Evolutionary conservation across 805 yeast species (phyloP), one percentile per base, ranked within the genome.

Genomic region (Kuraishia piskuri): DNA sequence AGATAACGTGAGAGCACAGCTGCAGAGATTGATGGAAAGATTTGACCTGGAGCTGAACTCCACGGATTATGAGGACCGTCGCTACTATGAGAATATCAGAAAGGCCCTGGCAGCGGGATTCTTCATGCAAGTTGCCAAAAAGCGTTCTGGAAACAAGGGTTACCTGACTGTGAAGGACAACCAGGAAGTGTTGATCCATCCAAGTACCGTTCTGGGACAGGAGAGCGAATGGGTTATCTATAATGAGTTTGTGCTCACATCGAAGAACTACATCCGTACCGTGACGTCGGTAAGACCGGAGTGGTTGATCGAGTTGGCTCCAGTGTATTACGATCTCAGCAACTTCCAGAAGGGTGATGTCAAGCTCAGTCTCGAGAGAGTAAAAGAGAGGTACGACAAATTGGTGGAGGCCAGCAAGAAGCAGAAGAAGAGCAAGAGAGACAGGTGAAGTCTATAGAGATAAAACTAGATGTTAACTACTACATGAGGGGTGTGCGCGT

Each of bases 41-140:
- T 79, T 84, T 63, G 94, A 88, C 61, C 71, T 92, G 54, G 88
- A 84, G 54, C 70, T 94, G 53, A 76, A 79, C 55, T 80, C 90
- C 50, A 84, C 90, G 2, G 84, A 86, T 46, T 78, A 70, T 57
- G 86, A 80, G 24, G 84, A 83, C 62, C 80, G 79, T 51, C 64
- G 66, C 46, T 90, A 88, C 70, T 85, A 84, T 68, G 83, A 79
- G 60, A 86, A 89, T 62, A 84, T 94, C 58, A 78, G 96, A 54
- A 88, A 86, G 67, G 96, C 98, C 0, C 70, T 94, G 55, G 78
- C 89, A 3, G 80, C 89, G n/a, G 99, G 99, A 1, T 91, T 90
- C 68, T 94, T 94, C 75, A 91, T 94, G 98, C 99, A 94, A 73
- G 96, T 88, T 53, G 98, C 97, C 36, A 94, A 91, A 73, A 89